Conservation (phyloP, 164 flowering plant species). For the Vitis riparia region DNA sequence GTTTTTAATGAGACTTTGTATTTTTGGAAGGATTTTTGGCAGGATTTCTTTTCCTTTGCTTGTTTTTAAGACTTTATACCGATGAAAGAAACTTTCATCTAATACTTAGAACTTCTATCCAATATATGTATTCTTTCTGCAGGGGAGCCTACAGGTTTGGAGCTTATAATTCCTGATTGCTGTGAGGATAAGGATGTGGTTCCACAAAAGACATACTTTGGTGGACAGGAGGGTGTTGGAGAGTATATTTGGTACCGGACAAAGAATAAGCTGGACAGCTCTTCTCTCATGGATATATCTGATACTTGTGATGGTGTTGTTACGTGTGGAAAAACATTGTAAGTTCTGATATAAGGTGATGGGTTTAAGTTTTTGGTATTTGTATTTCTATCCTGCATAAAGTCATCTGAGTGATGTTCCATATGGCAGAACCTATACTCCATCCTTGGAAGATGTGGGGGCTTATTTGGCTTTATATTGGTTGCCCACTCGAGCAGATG, state of each 20-base stretch:
- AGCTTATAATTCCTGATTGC: slow-evolving; percentile 71
- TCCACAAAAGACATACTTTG: slow-evolving; percentile 76
- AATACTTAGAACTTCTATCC: neutral
- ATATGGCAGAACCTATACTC: slow-evolving; percentile 67
- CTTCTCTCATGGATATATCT: slow-evolving; percentile 49
- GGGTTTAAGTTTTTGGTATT: neutral
- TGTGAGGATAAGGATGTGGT: slow-evolving; percentile 64
- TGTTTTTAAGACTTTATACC: too few species aligned
- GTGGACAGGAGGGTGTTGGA: slow-evolving; percentile 89
- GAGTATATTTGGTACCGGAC: slow-evolving; percentile 78
- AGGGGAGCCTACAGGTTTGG: slow-evolving; percentile 88
- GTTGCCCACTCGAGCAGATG: slow-evolving; percentile 88
- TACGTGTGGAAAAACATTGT: slow-evolving; percentile 59
- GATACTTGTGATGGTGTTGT: slow-evolving; percentile 38
- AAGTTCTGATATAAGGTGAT: slow-evolving; percentile 29
- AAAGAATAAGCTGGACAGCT: slow-evolving; percentile 48
- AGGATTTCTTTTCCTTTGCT: neutral
- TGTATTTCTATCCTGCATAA: neutral
- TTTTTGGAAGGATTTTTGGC: neutral
- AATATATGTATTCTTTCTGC: slow-evolving; percentile 10
- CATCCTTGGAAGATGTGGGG: slow-evolving; percentile 90
- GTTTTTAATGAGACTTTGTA: too few species aligned
- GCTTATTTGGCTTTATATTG: slow-evolving; percentile 76
- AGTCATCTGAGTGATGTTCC: neutral
- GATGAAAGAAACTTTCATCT: neutral